phyloP scores from a whole-genome alignment of 495 filamentous ascomycete species.

The Diplogelasinospora grovesii region DNA sequence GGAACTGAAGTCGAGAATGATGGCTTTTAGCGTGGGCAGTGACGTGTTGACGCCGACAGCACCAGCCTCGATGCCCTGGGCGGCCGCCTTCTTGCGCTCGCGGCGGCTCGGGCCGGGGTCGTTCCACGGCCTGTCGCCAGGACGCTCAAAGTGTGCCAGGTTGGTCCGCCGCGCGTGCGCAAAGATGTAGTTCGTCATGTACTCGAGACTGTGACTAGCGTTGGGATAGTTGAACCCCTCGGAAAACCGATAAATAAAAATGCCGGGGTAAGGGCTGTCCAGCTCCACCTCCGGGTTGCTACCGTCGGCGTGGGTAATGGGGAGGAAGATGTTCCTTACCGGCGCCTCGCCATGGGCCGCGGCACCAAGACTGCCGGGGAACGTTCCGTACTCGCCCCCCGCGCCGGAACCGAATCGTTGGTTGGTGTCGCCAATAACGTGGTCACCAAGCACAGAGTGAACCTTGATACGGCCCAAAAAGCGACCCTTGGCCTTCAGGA shows the following conservation, averaged over 20 bases:
- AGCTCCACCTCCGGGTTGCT: slow-evolving; percentile 82
- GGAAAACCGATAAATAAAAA: slow-evolving; percentile 96
- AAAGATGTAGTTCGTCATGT: slow-evolving; percentile 69
- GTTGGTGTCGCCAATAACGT: slow-evolving; percentile 55
- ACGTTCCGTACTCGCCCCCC: slow-evolving; percentile 47
- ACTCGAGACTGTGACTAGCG: slow-evolving; percentile 82
- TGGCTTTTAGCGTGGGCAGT: slow-evolving; percentile 77
- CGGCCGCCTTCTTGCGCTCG: slow-evolving; percentile 32
- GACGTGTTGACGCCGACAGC: slow-evolving; percentile 36
- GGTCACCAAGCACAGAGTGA: slow-evolving; percentile 82
- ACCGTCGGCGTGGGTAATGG: slow-evolving; percentile 79
- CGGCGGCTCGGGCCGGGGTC: slow-evolving; percentile 67
- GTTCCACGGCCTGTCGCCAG: slow-evolving; percentile 93
- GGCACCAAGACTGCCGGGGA: slow-evolving; percentile 35
- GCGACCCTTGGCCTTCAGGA: slow-evolving; percentile 75
- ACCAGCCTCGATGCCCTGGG: slow-evolving; percentile 20
- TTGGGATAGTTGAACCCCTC: slow-evolving; percentile 98
- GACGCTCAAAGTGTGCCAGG: slow-evolving; percentile 50
- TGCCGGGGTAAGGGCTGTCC: slow-evolving; percentile 76
- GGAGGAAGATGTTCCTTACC: slow-evolving; percentile 77
- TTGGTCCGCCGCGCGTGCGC: slow-evolving; percentile 71
- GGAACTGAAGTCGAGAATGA: slow-evolving; percentile 91
- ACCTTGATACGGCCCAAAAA: slow-evolving; percentile 88
- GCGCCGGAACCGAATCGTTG: too few relatives aligned
- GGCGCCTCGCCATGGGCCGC: slow-evolving; percentile 26